Percentiles rank a stretch among this genome's conserved stretches.
Conservation (phyloP, 148 eudicot genomes). For the Nyssa sinensis region DNA sequence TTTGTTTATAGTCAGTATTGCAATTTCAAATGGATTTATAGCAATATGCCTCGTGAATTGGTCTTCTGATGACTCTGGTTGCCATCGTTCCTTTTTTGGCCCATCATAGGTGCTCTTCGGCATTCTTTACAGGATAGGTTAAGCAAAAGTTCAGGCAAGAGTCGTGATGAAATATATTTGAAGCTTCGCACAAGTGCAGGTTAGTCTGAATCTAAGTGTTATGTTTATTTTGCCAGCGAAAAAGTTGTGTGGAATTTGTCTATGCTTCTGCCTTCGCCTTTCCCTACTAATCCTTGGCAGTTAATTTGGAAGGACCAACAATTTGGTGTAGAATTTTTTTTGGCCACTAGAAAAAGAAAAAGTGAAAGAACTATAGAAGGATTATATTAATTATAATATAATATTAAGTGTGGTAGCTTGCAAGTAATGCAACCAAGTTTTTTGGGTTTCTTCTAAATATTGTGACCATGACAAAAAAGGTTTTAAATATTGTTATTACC, state of each 20-base stretch:
- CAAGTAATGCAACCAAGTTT: constrained; percentile 1
- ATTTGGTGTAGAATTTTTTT: background rate
- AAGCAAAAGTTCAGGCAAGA: constrained; percentile 82
- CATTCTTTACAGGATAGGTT: constrained; percentile 94
- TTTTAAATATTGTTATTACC: too few relatives aligned
- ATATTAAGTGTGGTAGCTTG: constrained; percentile 32
- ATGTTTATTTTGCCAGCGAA: background rate
- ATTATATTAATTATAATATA: constrained; percentile 10
- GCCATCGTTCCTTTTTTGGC: constrained; percentile 5
- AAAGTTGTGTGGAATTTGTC: background rate
- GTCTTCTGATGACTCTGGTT: background rate
- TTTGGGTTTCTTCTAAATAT: constrained; percentile 34
- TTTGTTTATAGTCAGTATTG: background rate
- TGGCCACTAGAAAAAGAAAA: constrained; percentile 64
- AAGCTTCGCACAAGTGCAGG: constrained; percentile 91
- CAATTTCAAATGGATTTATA: background rate
- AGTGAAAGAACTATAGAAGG: background rate
- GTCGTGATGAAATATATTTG: constrained; percentile 78
- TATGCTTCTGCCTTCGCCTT: background rate
- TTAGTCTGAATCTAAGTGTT: constrained; percentile 16
- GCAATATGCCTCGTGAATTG: background rate
- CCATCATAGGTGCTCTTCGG: constrained; percentile 76
- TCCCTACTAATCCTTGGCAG: background rate
- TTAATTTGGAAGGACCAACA: background rate
- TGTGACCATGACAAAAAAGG: too few relatives aligned